Base-by-base conservation (phyloP, 495 filamentous ascomycete genomes). In the Penicillium desertorum region DNA sequence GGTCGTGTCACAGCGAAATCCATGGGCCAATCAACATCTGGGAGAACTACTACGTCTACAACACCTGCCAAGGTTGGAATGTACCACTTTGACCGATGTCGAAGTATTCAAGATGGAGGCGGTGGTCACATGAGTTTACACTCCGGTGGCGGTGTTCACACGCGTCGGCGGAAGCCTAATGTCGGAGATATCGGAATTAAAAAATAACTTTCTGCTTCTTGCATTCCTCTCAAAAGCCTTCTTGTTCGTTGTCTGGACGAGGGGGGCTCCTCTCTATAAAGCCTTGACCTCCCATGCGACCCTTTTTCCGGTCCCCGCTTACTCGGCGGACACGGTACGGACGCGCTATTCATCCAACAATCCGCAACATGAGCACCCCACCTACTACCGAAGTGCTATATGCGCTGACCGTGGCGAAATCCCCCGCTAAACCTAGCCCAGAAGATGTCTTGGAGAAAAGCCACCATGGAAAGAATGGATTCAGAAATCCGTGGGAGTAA, bases 381-480 rank as follows among this genome's bases (percentile, higher is more conserved):
- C 60, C 64, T 20, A 81, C 79, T 7, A 72, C 74, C 16, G 74
- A 77, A 3, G 70, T 75, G 52, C 70, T 86, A 5, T 84, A 84
- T 65, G 80, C 83, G 29, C 69, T 83, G 27, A 78, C 80, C 1
- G 72, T 81, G 12, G 77, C 79, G n/a, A 66, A 72, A 2, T 67
- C 78, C 19, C 62, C 79, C 14, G 58, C 67, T 27, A 76, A 78
- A 34, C 68, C 76, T 29, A 68, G 62, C 14, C 85, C 85, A 0
- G 79, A 85, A 37, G 83, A 86, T 61, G 79, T 76, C 6, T 67
- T 76, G 11, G 70, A 78, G 17, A 79, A 81, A 58, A 73, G 63
- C 22, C 86, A 88, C 68, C 85, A 88, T 73, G 62, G 74, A 9
- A 73, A 80, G 56, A 70, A 76, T 56, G 82, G 83, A n/a, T 88